Conservation (phyloP, 2,329 filamentous ascomycete genomes). For the Pezicula radicicola region DNA sequence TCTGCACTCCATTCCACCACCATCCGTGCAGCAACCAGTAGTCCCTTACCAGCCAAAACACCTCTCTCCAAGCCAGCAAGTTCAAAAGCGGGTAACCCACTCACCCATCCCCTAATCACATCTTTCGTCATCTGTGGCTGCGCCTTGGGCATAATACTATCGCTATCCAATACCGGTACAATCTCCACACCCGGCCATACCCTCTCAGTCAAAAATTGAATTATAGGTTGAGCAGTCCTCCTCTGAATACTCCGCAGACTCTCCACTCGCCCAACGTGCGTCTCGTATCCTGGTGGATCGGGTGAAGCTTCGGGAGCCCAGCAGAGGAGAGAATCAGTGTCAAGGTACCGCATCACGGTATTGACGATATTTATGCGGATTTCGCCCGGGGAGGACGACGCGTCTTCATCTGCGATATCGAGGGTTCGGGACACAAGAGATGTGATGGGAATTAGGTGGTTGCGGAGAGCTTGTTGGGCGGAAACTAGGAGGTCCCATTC, state of each 20-base stretch:
- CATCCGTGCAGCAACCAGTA: slow-evolving; percentile 74
- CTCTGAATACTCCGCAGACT: slow-evolving; percentile 72
- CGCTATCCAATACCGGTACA: slow-evolving; percentile 72
- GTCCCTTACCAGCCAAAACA: slow-evolving; percentile 80
- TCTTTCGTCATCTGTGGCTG: slow-evolving; percentile 75
- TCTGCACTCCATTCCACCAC: slow-evolving; percentile 86
- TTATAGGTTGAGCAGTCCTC: slow-evolving; percentile 64
- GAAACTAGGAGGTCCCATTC: slow-evolving; percentile 90
- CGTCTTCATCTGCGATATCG: slow-evolving; percentile 73
- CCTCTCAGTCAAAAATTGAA: slow-evolving; percentile 64
- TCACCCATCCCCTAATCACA: slow-evolving; percentile 75
- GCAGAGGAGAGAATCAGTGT: slow-evolving; percentile 90
- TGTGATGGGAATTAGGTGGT: slow-evolving; percentile 88
- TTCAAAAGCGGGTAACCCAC: slow-evolving; percentile 71
- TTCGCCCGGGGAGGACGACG: slow-evolving; percentile 33
- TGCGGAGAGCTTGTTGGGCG: slow-evolving; percentile 77
- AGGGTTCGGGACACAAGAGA: slow-evolving; percentile 79
- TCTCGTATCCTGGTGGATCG: slow-evolving; percentile 42
- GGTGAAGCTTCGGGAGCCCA: slow-evolving; percentile 64
- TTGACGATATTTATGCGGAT: slow-evolving; percentile 62
- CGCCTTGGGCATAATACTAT: slow-evolving; percentile 70
- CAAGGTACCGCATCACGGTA: slow-evolving; percentile 78
- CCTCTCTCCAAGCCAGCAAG: slow-evolving; percentile 83
- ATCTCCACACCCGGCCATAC: slow-evolving; percentile 86
- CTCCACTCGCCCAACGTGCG: slow-evolving; percentile 44